Conservation (phyloP, 176 grass and related monocot species). For the Eragrostis curvula region DNA sequence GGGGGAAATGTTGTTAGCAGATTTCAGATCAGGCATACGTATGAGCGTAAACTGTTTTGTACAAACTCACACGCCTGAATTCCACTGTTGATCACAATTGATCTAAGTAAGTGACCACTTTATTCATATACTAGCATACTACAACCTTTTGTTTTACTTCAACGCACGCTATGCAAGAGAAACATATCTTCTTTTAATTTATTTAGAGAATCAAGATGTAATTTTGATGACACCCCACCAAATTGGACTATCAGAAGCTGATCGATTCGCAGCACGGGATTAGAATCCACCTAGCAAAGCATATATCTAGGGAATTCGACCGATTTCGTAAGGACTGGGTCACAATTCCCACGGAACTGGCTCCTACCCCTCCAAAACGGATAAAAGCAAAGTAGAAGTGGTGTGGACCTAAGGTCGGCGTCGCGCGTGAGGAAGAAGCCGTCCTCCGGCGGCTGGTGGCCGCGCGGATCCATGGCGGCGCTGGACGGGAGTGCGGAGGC, state of each 20-base stretch:
- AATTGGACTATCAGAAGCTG: constrained; percentile 6
- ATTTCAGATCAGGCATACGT: not conserved
- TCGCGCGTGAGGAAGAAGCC: constrained; percentile 32
- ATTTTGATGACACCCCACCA: not conserved
- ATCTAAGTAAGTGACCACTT: not conserved
- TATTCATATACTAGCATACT: not conserved
- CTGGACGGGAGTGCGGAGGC: not conserved
- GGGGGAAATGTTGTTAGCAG: constrained; percentile 24
- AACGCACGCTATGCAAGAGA: not conserved
- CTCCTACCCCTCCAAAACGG: not conserved
- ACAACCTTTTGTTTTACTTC: constrained; percentile 1
- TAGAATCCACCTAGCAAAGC: constrained; percentile 8
- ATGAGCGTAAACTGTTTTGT: constrained; percentile 2
- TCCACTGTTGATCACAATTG: not conserved
- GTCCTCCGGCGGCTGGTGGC: constrained; percentile 26
- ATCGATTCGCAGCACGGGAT: not conserved
- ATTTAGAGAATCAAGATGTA: not conserved
- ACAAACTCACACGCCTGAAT: constrained; percentile 20
- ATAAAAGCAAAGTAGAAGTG: not conserved
- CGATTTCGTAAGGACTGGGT: not conserved
- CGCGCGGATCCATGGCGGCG: constrained; percentile 38
- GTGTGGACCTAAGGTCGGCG: constrained; percentile 34
- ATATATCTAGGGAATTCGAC: too few species aligned
- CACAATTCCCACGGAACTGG: not conserved
- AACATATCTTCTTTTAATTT: not conserved